Evolutionary conservation across 176 grass and related monocot species (phyloP), one percentile per base, ranked within the genome.

Genomic region (Paspalum notatum): DNA sequence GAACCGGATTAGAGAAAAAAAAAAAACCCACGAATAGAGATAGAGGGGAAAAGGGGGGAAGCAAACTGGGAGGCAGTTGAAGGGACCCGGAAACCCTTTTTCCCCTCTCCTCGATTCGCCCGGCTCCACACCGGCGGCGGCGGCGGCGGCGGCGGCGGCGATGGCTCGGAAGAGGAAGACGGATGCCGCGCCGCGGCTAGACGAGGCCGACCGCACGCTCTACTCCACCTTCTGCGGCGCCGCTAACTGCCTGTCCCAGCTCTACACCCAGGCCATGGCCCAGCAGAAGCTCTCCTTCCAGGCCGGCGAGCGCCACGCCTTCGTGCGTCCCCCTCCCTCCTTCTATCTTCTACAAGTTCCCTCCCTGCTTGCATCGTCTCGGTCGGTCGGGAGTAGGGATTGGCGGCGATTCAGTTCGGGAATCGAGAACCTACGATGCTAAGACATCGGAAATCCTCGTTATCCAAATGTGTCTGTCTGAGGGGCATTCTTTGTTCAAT

Each of bases 251-350:
- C 88, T 97, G 13, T 91, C 94, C 13, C 94, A 91, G 88, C 83
- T 97, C 62, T 97, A 97, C 80, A 83, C 88, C 41, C 88, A 93
- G 57, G 86, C 94, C 84, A 91, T 85, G 86, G 69, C 80, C 37
- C 88, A 97, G 66, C 91, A 93, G 68, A 91, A 89, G 80, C 67
- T 89, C 78, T 91, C 91, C 86, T 97, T 93, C 84, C 91, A 97
- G 69, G 89, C 91, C 43, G 94, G 91, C 79, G 94, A 97, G 82
- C 91, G 82, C 75, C 84, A 94, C 63, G 74, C 82, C 59, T 60
- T 90, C 72, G 91, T 94, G 24, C 65, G 82, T 84, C 39, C 45
- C 38, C 66, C 55, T 43, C 39, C 56, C 42, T 55, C 41, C 15
- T 58, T 56, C 58, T 41, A 20, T n/a, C 57, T 21, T 14, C 14